Evolutionary conservation across 2,329 filamentous ascomycete species (phyloP).

Genomic region (Pyrenophora teres): DNA sequence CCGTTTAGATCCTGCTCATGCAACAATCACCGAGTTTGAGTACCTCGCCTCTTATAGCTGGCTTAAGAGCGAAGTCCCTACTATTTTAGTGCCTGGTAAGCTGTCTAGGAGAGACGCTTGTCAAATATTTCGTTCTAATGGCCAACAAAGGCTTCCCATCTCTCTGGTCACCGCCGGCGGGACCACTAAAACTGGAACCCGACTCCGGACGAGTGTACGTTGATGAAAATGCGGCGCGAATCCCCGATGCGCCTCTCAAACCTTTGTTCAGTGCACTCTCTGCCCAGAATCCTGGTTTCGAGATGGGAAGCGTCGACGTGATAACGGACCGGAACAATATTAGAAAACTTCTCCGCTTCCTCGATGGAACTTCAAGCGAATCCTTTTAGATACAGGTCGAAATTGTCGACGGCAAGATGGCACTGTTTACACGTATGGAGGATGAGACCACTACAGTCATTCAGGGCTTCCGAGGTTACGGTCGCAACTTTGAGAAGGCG

Average conservation of each 20-base stretch:
- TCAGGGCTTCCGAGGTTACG: too few species aligned
- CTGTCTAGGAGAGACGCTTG: conserved; percentile 17
- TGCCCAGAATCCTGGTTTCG: conserved; percentile 46
- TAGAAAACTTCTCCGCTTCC: conserved; percentile 21
- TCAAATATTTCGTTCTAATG: not conserved
- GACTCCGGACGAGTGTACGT: conserved; percentile 37
- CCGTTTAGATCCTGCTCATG: too few species aligned
- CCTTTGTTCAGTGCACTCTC: conserved; percentile 54
- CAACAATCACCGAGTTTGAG: too few species aligned
- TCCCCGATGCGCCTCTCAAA: conserved; percentile 51
- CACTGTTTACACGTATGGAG: too few species aligned
- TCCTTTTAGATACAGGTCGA: too few species aligned
- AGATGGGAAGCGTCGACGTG: conserved; percentile 48
- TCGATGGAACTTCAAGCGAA: too few species aligned
- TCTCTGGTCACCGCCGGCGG: conserved; percentile 25
- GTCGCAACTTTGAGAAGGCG: too few species aligned
- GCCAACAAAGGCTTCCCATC: conserved; percentile 38
- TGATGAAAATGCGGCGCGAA: conserved; percentile 53
- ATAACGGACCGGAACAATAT: conserved; percentile 56
- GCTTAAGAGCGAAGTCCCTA: conserved; percentile 24
- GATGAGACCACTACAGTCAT: too few species aligned
- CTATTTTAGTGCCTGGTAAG: conserved; percentile 29
- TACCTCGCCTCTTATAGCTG: too few species aligned
- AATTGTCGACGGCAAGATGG: too few species aligned
- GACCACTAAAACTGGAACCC: conserved; percentile 25